Base-by-base conservation (phyloP, 106 monocot species). In the Dendrobium chrysotoxum region DNA sequence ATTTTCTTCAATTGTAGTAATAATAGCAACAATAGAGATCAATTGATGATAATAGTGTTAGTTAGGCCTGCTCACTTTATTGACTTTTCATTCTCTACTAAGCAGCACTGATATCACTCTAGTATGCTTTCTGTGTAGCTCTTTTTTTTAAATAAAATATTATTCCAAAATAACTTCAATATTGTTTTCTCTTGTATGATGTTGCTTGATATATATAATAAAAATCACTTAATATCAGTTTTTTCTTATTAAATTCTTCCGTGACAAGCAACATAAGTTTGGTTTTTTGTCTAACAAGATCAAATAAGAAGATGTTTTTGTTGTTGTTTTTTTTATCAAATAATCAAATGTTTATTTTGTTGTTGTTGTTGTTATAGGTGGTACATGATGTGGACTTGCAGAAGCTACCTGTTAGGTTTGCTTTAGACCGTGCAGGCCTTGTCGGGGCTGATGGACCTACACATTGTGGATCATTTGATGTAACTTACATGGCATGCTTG, bases 401-500 rank as follows among this genome's bases (percentile, higher is more conserved):
- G 81, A 97, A 97, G 64, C 85, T 97, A 30, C 96, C 96, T 1
- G 96, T 97, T 2, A 94, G 96, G 81, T 97, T 97, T 81, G 96
- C 96, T 53, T 78, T 97, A 89, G 96, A 97, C 80, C 84, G 96
- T 54, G 96, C 96, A 10, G 96, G 96, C 15, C 90, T 97, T 23
- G 94, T 94, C 10, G 96, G 96, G 53, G 96, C 96, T 28, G 96
- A 97, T 79, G 96, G 96, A 5, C 96, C 96, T 1, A 97, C 96
- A 2, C 96, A 97, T 71, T 90, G 77, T 66, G 96, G 96, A 23
- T 83, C 96, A 26, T 97, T 97, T 42, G 96, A 97, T 77, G 94
- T 97, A 68, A 92, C 96, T 0, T 96, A 90, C 86, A 93, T 96
- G 96, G 96, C 96, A 25, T 96, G 96, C 68, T 78, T 97, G 53